Conservation (phyloP, 2,329 filamentous ascomycete species). For the Fusarium palustre region DNA sequence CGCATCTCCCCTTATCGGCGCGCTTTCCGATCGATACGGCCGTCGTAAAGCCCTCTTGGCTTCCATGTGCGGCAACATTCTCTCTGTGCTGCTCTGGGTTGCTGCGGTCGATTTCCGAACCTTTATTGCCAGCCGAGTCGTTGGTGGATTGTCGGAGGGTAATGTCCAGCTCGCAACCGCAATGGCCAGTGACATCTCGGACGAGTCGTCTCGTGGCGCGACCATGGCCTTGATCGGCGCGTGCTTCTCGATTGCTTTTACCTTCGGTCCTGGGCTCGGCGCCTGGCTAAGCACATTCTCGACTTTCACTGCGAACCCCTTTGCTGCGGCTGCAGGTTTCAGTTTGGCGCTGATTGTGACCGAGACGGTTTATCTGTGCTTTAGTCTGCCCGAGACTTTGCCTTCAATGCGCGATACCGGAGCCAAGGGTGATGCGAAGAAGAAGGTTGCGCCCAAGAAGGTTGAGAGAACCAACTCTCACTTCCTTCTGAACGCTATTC, state of each 20-base stretch:
- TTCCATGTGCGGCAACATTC: conserved; percentile 92
- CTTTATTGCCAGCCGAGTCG: conserved; percentile 91
- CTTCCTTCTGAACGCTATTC: conserved; percentile 81
- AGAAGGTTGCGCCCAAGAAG: conserved; percentile 41
- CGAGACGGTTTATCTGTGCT: conserved; percentile 90
- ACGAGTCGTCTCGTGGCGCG: conserved; percentile 82
- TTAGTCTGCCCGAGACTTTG: conserved; percentile 86
- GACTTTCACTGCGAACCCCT: conserved; percentile 87
- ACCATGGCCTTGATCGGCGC: conserved; percentile 97
- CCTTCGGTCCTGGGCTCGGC: conserved; percentile 91
- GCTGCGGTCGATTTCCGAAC: conserved; percentile 93
- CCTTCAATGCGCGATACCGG: conserved; percentile 63
- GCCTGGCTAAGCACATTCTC: conserved; percentile 84
- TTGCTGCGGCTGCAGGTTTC: conserved; percentile 90
- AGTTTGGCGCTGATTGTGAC: conserved; percentile 85
- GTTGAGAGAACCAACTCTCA: conserved; percentile 82
- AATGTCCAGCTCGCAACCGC: conserved; percentile 97
- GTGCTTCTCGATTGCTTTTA: conserved; percentile 97
- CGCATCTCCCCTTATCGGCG: conserved; percentile 91
- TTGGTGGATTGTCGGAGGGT: conserved; percentile 94
- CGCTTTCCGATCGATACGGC: conserved; percentile 88
- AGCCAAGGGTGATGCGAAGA: conserved; percentile 35
- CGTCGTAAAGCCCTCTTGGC: conserved; percentile 86
- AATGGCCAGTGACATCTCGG: conserved; percentile 95
- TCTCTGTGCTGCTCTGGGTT: conserved; percentile 95